Conservation (phyloP, 768 basidiomycete genomes). For the Boletus fagicola region DNA sequence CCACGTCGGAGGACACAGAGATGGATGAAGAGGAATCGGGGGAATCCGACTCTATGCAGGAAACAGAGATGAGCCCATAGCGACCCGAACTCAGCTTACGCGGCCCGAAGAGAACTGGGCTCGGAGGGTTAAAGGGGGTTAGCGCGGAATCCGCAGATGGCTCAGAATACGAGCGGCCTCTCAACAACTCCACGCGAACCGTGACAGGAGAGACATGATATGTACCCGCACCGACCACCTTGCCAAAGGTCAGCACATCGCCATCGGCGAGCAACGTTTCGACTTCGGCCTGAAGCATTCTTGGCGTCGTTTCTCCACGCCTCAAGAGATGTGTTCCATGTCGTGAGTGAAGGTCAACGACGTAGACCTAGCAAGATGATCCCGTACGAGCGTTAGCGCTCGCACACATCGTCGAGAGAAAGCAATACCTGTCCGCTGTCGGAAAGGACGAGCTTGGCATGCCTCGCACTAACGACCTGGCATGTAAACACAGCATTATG, state of each 20-base stretch:
- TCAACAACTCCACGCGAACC: constrained; percentile 55
- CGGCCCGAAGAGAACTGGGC: constrained; percentile 25
- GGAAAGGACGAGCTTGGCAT: constrained; percentile 74
- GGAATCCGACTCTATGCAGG: constrained; percentile 28
- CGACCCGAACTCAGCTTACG: constrained; percentile 51
- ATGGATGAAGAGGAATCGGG: constrained; percentile 39
- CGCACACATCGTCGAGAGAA: constrained; percentile 12
- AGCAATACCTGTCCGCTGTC: constrained; percentile 62
- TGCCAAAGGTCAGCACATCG: constrained; percentile 75
- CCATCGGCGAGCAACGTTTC: constrained; percentile 61
- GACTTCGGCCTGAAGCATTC: constrained; percentile 51
- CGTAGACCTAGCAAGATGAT: constrained; percentile 49
- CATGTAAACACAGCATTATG: constrained; percentile 67
- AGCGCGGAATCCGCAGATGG: constrained; percentile 17
- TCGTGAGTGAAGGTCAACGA: constrained; percentile 70
- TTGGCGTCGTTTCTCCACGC: constrained; percentile 47
- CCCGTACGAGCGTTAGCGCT: constrained; percentile 15
- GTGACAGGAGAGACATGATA: constrained; percentile 63
- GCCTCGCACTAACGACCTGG: constrained; percentile 74
- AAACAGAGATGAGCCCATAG: constrained; percentile 52
- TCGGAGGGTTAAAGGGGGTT: constrained; percentile 28
- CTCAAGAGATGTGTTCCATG: constrained; percentile 72
- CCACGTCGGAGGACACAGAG: constrained; percentile 37
- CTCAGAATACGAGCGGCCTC: constrained; percentile 8
- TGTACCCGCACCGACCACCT: constrained; percentile 62